Evolutionary conservation across 2,329 filamentous ascomycete species (phyloP).

Genomic region (Thermochaetoides dissita): DNA sequence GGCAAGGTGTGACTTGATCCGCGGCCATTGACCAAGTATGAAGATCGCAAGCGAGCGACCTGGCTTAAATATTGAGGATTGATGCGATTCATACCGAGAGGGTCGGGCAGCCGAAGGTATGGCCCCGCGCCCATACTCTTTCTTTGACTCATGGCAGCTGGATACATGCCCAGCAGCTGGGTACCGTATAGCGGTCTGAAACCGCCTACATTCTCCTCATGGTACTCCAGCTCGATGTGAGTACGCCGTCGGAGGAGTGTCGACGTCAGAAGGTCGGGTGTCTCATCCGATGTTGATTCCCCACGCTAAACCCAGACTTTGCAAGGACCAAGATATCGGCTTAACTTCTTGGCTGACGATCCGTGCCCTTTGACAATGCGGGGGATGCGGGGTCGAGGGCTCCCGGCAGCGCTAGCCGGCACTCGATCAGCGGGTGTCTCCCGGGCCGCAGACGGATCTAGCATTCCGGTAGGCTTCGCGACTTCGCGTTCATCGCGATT

Average conservation of each 20-base stretch:
- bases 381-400: constrained; percentile 4
- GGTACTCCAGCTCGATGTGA: no score
- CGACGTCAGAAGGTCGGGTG: constrained; percentile 4
- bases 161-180: no score
- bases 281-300: constrained; percentile 1
- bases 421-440: constrained; percentile 2
- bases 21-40: no score
- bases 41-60: no score
- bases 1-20: neutral
- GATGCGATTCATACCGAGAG: no score
- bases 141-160: no score
- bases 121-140: no score
- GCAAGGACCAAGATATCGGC: neutral
- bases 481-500: constrained; percentile 10
- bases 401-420: constrained; percentile 8
- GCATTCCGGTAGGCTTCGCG: neutral
- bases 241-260: neutral
- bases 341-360: constrained; percentile 6
- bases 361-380: constrained; percentile 1
- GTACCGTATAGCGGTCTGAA: no score
- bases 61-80: no score
- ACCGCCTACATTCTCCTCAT: no score
- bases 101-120: no score
- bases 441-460: constrained; percentile 1
- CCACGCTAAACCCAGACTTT: constrained; percentile 1